Base-by-base conservation (phyloP, 2,329 filamentous ascomycete genomes). In the Pyrenochaeta sp. region DNA sequence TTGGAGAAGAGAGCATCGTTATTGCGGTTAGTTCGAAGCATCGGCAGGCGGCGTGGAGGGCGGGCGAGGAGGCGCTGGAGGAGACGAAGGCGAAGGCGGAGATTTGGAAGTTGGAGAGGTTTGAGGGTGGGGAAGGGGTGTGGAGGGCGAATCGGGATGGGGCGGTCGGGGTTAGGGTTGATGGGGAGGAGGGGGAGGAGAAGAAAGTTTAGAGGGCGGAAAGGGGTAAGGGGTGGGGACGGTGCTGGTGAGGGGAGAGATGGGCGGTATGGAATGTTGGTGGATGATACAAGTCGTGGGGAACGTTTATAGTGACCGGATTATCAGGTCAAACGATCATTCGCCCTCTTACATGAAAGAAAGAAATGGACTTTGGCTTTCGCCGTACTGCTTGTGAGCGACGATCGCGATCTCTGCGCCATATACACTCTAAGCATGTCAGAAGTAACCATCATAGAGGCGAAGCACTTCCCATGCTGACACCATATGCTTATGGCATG, bases 31-130 rank as follows among this genome's bases (percentile, higher is more conserved):
- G 89, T 29, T 81, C 89, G 19, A 84, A 88, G 23, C 94, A 97
- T 74, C 80, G 94, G 6, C 82, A 88, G 58, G 89, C 88, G 10
- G 92, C 90, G 4, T 99, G 93, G 93, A 75, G 77, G 59, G 93
- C 88, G 0, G 93, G 89, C 0, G 93, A 97, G 75, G 90, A 95
- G 73, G 88, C 91, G 22, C 74, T 97, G 45, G 93, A 97, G 75
- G 77, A 83, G 67, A 90, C 89, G 65, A 99, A 97, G 76, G 83
- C 82, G 41, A 84, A 80, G 55, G 90, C 90, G n/a, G 94, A 99
- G 76, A 86, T 99, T 28, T 96, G 93, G 93, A 96, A 96, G 75
- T 78, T 85, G 54, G 93, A 97, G 75, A 88, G 90, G 68, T 96
- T 96, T 77, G 84, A 81, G 31, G 87, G 82, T 1, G 87, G 85